Percentiles rank a stretch among this genome's conserved stretches.
phyloP scores from a whole-genome alignment of 305 asterid genomes.

The Solanum aculeatissimum region DNA sequence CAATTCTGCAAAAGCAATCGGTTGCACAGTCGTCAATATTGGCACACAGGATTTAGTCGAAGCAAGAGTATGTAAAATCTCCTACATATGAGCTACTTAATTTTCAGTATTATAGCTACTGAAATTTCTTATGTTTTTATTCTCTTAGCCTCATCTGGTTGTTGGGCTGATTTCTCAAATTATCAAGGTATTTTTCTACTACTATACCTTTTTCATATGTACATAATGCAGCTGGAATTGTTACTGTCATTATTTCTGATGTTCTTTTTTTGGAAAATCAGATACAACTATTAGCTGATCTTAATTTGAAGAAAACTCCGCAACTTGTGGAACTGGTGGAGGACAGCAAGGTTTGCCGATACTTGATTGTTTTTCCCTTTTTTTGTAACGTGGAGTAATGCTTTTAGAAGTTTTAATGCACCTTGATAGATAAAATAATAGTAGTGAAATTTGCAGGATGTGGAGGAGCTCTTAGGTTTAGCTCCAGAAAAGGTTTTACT shows the following conservation, averaged over 20 bases:
- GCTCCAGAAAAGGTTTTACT: constrained; percentile 84
- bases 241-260: background rate
- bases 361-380: constrained; percentile 2
- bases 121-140: background rate
- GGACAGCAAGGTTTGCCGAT: constrained; percentile 61
- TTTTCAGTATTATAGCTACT: background rate
- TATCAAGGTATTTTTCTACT: constrained; percentile 49
- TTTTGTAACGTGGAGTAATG: background rate
- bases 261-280: constrained; percentile 10
- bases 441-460: constrained; percentile 37
- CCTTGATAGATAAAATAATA: background rate
- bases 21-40: constrained; percentile 91
- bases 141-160: constrained; percentile 58
- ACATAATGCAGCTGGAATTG: background rate
- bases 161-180: constrained; percentile 82
- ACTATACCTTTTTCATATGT: background rate
- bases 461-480: constrained; percentile 88
- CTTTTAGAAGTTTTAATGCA: background rate
- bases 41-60: constrained; percentile 92
- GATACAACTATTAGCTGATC: constrained; percentile 95
- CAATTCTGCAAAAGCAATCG: constrained; percentile 96
- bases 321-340: constrained; percentile 87
- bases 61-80: constrained; percentile 46
- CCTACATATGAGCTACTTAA: background rate
- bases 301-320: constrained; percentile 89